Conservation (phyloP, 352 stramenopile species). For the Elongisporangium prolatum region DNA sequence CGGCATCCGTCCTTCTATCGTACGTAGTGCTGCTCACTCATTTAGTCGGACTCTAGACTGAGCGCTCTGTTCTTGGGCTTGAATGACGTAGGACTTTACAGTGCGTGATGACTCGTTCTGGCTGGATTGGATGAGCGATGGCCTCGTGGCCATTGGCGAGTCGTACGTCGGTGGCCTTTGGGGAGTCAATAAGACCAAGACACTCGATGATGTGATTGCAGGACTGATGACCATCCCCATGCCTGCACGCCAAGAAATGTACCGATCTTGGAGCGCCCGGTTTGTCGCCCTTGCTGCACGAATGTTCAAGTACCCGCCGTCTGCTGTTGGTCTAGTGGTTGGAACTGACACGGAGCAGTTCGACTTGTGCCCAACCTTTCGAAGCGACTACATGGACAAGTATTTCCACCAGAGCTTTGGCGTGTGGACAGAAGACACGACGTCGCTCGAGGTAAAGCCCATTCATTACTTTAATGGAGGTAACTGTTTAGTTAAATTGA, state of each 20-base stretch:
- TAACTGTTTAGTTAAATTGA: background rate
- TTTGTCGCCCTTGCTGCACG: slow-evolving; percentile 66
- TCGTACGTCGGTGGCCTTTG: slow-evolving; percentile 79
- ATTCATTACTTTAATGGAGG: too few species aligned
- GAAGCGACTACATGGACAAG: slow-evolving; percentile 64
- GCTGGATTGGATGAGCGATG: slow-evolving; percentile 86
- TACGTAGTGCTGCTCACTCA: slow-evolving; percentile 12
- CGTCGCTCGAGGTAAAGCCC: slow-evolving; percentile 28
- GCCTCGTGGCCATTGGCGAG: slow-evolving; percentile 76
- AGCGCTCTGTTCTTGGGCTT: slow-evolving; percentile 1
- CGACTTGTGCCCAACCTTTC: slow-evolving; percentile 66
- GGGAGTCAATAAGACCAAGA: slow-evolving; percentile 41
- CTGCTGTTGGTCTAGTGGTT: slow-evolving; percentile 62
- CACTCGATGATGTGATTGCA: slow-evolving; percentile 68
- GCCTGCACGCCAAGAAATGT: slow-evolving; percentile 80
- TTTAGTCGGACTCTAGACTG: background rate
- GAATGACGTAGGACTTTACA: slow-evolving; percentile 54
- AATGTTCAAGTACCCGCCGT: slow-evolving; percentile 75
- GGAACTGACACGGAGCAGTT: slow-evolving; percentile 70
- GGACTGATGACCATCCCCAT: slow-evolving; percentile 78
- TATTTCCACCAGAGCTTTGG: slow-evolving; percentile 79
- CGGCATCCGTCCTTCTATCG: slow-evolving; percentile 48
- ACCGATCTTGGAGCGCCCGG: slow-evolving; percentile 77
- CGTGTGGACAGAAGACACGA: slow-evolving; percentile 49
- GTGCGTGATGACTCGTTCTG: slow-evolving; percentile 77